phyloP scores from a whole-genome alignment of 2,329 filamentous ascomycete species.

The Cyanodermella asteris region DNA sequence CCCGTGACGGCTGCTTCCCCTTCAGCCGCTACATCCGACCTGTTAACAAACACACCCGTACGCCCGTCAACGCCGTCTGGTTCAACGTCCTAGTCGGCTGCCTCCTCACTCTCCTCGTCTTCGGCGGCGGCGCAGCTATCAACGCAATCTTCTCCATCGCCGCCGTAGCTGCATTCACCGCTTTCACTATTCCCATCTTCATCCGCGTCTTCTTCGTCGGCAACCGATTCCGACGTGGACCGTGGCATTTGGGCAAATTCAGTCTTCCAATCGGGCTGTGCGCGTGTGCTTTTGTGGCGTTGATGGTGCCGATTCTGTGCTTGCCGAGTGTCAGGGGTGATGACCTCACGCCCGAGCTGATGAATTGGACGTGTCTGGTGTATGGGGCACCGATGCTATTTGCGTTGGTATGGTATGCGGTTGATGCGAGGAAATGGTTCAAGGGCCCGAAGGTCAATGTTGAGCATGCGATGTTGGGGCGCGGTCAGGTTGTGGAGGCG shows the following conservation, averaged over 20 bases:
- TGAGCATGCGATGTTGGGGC: conserved; percentile 29
- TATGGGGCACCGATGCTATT: conserved; percentile 42
- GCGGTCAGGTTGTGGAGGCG: conserved; percentile 18
- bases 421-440: conserved; percentile 46
- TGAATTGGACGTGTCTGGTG: conserved; percentile 50
- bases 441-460: conserved; percentile 48
- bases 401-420: conserved; percentile 38
- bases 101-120: conserved; percentile 39
- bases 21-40: conserved; percentile 33
- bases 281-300: conserved; percentile 35
- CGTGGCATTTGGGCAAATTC: conserved; percentile 43
- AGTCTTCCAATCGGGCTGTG: conserved; percentile 34
- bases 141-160: conserved; percentile 50
- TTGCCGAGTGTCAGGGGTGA: conserved; percentile 35
- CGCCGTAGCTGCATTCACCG: conserved; percentile 43
- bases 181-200: conserved; percentile 21
- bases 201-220: conserved; percentile 30
- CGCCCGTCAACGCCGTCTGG: conserved; percentile 50
- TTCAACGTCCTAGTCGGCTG: conserved; percentile 40
- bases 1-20: conserved; percentile 49
- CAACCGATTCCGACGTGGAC: conserved; percentile 40
- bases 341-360: conserved; percentile 28
- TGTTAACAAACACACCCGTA: conserved; percentile 38
- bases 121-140: conserved; percentile 39
- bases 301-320: conserved; percentile 49